Evolutionary conservation across 371 early-diverging fungal genomes (phyloP), one percentile per base, ranked within the genome.

Genomic region (Mortierella sp.): DNA sequence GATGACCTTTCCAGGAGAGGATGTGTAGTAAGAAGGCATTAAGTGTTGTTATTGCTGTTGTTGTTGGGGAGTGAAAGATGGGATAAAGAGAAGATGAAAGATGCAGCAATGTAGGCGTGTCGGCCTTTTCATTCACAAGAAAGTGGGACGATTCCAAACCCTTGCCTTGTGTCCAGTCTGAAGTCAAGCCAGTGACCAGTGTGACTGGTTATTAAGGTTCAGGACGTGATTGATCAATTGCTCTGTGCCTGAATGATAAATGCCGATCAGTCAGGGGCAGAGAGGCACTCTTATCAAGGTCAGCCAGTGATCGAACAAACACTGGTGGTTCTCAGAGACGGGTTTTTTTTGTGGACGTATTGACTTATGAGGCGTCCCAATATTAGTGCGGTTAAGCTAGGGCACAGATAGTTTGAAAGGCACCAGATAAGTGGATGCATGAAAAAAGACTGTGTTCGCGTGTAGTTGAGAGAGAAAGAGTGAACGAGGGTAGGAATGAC

Each of bases 1-100:
- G 80, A 99, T 99, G 78, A 96, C 95, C 88, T 99, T 99, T 74
- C 97, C 99, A 0, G 99, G 99, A 11, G 98, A 96, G 60, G 96
- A 96, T 63, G 81, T 80, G 31, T 63, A 81, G 81, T 81, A 84
- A 38, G 84, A 74, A 3, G 84, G 80, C 81, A 81, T 84, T 31
- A 48, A 31, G 63, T 19, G 63, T n/a, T 26, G n/a, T 26, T 13
- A 11, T 6, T 21, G 9, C 10, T 26, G 26, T 16, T 31, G 9
- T 26, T 26, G 26, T 16, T 31, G 8, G 13, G 16, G 16, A 63
- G 70, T n/a, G 13, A n/a, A 24, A 50, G 60, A 21, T 16, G 50
- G 52, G 44, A 52, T 14, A 63, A 24, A 63, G 70, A 44, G 28
- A 57, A 55, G 45, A 68, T 34, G 48, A 55, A 57, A 65, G 38